Base-by-base conservation (phyloP, 1,284 basidiomycete genomes). In the Ganoderma resinaceum region DNA sequence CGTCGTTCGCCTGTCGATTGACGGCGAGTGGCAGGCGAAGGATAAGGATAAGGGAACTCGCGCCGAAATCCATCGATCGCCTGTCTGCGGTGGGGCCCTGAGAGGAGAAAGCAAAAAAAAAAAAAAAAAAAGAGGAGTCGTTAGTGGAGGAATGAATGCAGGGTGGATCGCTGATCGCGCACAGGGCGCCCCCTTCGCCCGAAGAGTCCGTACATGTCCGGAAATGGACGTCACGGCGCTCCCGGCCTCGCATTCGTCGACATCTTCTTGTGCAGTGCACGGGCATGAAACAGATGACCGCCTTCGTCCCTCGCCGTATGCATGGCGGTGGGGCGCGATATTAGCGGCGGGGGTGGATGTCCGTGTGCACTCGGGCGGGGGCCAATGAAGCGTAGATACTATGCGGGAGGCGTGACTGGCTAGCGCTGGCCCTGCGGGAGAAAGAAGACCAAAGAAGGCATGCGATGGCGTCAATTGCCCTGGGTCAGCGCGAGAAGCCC, bases 401-500 rank as follows among this genome's bases (percentile, higher is more conserved):
- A 61, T 43, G 37, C 61, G 42, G 61, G 42, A 49, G 42, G 29
- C 55, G 33, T 20, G 55, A 58, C 20, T 55, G 53, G 29, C 35
- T 60, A 38, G 8, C 23, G 29, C 35, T 60, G 58, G 8, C 23
- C 43, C 61, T 46, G 61, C 42, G 40, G 42, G 49, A 40, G 63
- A 37, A 43, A 52, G 65, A 65, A 66, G 63, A 52, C 58, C 31
- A 37, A 58, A 42, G 66, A 65, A 62, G 59, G 33, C 57, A 35
- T 38, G 49, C 63, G 43, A 64, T 63, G 67, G 71, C 68, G 65
- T 59, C 71, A 68, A 61, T 49, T 49, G 46, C 62, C 66, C 35
- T 23, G 37, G n/a, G 58, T 70, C 68, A 68, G 68, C 69, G 67
- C 69, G 69, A 70, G 67, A 72, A 69, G 69, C 52, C 37, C 62